A percentile compares a stretch with the other conserved stretches of the same genome.
Conservation (phyloP, 768 basidiomycete genomes). For the Mrakia gelida region DNA sequence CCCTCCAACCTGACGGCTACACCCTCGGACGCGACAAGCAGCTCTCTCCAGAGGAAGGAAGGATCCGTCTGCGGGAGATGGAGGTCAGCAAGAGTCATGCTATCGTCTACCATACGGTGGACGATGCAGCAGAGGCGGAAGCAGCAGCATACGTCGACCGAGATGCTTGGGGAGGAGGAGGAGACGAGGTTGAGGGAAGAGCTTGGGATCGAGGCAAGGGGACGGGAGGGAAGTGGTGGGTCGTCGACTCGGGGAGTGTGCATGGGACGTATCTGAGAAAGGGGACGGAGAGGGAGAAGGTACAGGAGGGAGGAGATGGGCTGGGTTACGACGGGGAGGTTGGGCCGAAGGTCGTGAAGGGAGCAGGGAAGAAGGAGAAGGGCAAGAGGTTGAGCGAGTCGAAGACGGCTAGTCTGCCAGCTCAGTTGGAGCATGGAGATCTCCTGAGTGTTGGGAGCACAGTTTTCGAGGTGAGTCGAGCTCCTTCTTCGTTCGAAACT, state of each 20-base stretch:
- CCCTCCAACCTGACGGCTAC: conserved; percentile 28
- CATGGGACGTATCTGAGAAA: conserved; percentile 29
- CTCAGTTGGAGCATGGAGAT: conserved; percentile 22
- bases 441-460: conserved; percentile 18
- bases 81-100: conserved; percentile 31
- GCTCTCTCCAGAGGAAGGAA: conserved; percentile 16
- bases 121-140: not conserved
- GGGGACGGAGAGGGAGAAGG: not conserved
- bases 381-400: conserved; percentile 23
- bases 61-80: conserved; percentile 28
- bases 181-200: not conserved
- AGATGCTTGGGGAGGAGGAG: conserved; percentile 11
- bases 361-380: not conserved
- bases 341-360: not conserved
- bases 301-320: not conserved
- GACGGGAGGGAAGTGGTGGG: conserved; percentile 19
- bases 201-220: conserved; percentile 6
- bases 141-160: conserved; percentile 22
- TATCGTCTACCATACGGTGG: conserved; percentile 14
- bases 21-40: conserved; percentile 28
- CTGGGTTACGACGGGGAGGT: conserved; percentile 1
- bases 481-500: not conserved
- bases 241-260: conserved; percentile 28
- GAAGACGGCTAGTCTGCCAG: conserved; percentile 24
- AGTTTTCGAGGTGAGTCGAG: conserved; percentile 23